Conservation (phyloP, 257 asterid genomes). For the Mitragyna speciosa region DNA sequence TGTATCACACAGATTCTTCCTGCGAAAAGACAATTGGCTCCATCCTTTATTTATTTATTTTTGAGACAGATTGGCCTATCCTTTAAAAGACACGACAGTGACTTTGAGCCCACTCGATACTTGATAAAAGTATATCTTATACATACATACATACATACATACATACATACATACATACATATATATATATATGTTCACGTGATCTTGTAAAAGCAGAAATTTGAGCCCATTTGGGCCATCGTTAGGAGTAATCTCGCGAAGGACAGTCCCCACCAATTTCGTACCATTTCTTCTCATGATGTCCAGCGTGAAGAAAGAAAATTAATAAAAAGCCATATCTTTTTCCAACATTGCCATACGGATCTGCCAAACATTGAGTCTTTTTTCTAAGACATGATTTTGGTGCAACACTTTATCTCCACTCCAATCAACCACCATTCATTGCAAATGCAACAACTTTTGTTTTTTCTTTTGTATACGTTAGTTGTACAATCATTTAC, state of each 20-base stretch:
- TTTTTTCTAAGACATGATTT: background rate
- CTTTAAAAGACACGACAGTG: no score
- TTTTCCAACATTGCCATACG: slow-evolving; percentile 16
- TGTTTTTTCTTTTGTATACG: background rate
- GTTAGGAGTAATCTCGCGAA: background rate
- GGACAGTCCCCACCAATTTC: background rate
- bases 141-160: no score
- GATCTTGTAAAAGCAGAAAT: background rate
- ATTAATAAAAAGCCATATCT: background rate
- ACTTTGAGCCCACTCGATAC: no score
- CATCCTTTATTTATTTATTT: no score
- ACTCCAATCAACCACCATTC: background rate
- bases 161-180: no score
- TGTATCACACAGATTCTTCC: no score
- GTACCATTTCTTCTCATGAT: slow-evolving; percentile 5
- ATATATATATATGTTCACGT: no score
- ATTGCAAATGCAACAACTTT: background rate
- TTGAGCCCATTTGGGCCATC: slow-evolving; percentile 2
- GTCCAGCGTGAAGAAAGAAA: slow-evolving; percentile 1
- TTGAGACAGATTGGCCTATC: no score
- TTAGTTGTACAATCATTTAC: background rate
- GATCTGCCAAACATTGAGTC: background rate
- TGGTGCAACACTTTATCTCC: background rate
- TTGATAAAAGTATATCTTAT: no score
- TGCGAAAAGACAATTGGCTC: no score